Evolutionary conservation across 169 alveolate species (phyloP), one percentile per base, ranked within the genome.

Genomic region (Besnoitia besnoiti): DNA sequence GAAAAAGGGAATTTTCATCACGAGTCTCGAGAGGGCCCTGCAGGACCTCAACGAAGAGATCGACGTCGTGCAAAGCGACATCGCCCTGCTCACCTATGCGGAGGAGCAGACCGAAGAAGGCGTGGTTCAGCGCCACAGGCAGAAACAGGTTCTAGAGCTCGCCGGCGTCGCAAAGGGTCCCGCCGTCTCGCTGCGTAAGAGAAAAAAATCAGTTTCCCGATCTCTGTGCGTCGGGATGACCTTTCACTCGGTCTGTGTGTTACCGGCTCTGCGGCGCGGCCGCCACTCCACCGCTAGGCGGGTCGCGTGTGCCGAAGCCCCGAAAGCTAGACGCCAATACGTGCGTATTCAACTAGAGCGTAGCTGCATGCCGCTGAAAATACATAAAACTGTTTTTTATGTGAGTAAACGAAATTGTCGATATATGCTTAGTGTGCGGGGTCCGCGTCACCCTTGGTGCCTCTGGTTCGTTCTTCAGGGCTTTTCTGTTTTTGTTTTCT

Each of bases 41-140:
- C 46, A 30, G 80, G 80, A 67, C 44, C 46, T 67, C 39, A 67
- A 67, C 80, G 80, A 67, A 8, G 80, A 67, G n/a, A 35, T 67
- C 19, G 80, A 67, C 80, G 47, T 30, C 19, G 42, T 67, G 3
- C 46, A 67, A n/a, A 35, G 12, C 46, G 44, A 30, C 46, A 30
- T 67, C n/a, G 40, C 80, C 12, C 80, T 67, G 14, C 80, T 67
- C 80, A 33, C 80, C 80, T 67, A 67, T 16, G 80, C 80, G 12
- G 80, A 67, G 39, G 80, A 67, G 21, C 42, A 30, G 44, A n/a
- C 80, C 3, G 80, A 7, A 24, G 47, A 30, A 5, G 44, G 44
- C 30, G 47, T 67, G 39, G 47, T 16, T 2, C 80, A 67, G 44
- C 14, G 80, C 14, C 80, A 67, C 44, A 37, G 80, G 12, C 80